Base-by-base conservation (phyloP, 257 asterid species). In the Solanum etuberosum region DNA sequence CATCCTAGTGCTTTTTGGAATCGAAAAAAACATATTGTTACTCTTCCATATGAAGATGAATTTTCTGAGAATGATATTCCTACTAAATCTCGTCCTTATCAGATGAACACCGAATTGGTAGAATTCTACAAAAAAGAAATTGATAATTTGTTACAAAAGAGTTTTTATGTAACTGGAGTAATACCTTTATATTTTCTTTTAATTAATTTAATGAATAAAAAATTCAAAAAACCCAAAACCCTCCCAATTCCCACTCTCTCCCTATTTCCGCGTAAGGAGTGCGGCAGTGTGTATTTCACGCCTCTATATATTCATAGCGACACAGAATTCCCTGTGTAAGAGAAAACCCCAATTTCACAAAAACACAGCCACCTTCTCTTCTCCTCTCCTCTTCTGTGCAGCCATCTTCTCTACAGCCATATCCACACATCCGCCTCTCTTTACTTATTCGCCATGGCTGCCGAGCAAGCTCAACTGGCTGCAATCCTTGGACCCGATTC, bases 401-500 rank as follows among this genome's bases (percentile, higher is more conserved):
- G 74, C 74, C 74, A 67, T 25, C 34, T 40, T 40, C 83, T 77
- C 59, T 21, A 43, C 23, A 78, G 40, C 84, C 84, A 78, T 78
- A 78, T 78, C 65, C 84, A 43, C 59, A 32, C 82, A 21, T 13
- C 31, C 83, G 2, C 23, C 57, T n/a, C 63, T 25, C 61, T 42
- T 54, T 43, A 38, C 84, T n/a, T 8, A 8, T 15, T 40, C 42
- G 54, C 83, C 87, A 88, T 95, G 98, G 95, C 91, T 86, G 93
- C 96, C 93, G 98, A 96, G 91, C 98, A 95, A 88, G 94, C 98
- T 23, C 95, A 96, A 89, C 89, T 96, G 68, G 94, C 93, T 83
- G 95, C 97, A 88, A 91, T 96, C 86, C 90, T 96, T 87, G 96
- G 97, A n/a, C 94, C 93, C 21, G 99, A 96, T 94, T 94, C 92